Evolutionary conservation across 257 asterid species (phyloP).

Genomic region (Lithospermum erythrorhizon): DNA sequence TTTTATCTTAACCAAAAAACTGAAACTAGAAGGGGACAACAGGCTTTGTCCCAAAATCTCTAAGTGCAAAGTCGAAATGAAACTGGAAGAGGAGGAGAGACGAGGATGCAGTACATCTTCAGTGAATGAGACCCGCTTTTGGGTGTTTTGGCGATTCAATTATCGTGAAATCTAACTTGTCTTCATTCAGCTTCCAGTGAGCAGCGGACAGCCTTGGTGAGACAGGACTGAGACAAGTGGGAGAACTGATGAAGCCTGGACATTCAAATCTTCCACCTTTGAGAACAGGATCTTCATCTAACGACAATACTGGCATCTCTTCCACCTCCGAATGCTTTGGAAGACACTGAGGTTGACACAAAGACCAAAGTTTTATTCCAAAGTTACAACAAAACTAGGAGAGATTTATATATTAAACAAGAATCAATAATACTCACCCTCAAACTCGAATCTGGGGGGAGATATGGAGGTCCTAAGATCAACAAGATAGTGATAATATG

Average conservation of each 20-base stretch:
- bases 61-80: neutral
- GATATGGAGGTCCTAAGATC: slow-evolving; percentile 15
- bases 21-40: neutral
- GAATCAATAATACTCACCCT: slow-evolving; percentile 24
- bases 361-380: neutral
- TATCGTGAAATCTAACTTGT: slow-evolving; percentile 26
- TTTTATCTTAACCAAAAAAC: neutral
- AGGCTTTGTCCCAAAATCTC: neutral
- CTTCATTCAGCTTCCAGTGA: slow-evolving; percentile 35
- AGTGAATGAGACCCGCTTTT: neutral
- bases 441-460: slow-evolving; percentile 20
- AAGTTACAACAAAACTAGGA: neutral
- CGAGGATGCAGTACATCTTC: neutral
- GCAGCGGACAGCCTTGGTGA: slow-evolving; percentile 28
- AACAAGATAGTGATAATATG: slow-evolving; percentile 1
- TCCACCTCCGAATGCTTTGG: slow-evolving; percentile 33
- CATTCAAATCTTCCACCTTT: slow-evolving; percentile 9
- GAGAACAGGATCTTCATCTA: slow-evolving; percentile 18
- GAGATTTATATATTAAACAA: slow-evolving; percentile 2
- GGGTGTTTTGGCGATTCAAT: slow-evolving; percentile 30
- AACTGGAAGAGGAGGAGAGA: neutral
- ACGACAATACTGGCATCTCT: slow-evolving; percentile 28
- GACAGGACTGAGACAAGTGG: slow-evolving; percentile 37
- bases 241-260: slow-evolving; percentile 23
- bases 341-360: slow-evolving; percentile 20